A percentile compares a stretch with the other conserved stretches of the same genome.
phyloP scores from a whole-genome alignment of 208 protist genomes.

The Jaenimonas drosophilae region DNA sequence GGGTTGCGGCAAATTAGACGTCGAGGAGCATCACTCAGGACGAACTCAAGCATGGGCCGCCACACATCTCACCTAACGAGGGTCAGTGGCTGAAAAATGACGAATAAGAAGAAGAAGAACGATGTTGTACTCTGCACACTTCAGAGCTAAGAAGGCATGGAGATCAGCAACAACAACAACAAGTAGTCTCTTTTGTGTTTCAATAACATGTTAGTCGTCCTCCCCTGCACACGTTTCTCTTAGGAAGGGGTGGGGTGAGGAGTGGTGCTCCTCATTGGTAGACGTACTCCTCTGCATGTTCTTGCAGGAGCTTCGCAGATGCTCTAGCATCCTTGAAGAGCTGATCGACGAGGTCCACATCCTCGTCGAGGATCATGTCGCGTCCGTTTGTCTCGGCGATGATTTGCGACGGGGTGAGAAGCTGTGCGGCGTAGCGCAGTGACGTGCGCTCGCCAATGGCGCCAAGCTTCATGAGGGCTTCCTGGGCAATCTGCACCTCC shows the following conservation, averaged over 20 bases:
- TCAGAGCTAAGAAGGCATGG: too few relatives aligned
- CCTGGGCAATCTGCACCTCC: slow-evolving; percentile 90
- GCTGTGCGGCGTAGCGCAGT: slow-evolving; percentile 96
- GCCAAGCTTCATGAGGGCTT: slow-evolving; percentile 85
- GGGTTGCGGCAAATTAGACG: slow-evolving; percentile 56
- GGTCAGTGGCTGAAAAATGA: too few relatives aligned
- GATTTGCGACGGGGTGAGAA: slow-evolving; percentile 96
- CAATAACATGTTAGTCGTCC: too few relatives aligned
- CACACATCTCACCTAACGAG: too few relatives aligned
- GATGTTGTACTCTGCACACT: too few relatives aligned
- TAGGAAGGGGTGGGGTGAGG: too few relatives aligned
- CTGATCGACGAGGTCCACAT: slow-evolving; percentile 90
- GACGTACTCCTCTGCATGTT: slow-evolving; percentile 85
- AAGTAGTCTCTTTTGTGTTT: too few relatives aligned
- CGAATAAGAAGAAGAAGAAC: too few relatives aligned
- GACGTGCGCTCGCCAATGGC: slow-evolving; percentile 91
- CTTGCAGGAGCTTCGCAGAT: slow-evolving; percentile 84
- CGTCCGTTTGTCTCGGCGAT: slow-evolving; percentile 92
- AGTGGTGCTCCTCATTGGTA: slow-evolving; percentile 76
- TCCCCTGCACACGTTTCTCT: too few relatives aligned
- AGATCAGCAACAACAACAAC: too few relatives aligned
- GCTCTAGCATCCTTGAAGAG: slow-evolving; percentile 98
- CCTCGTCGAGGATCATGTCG: slow-evolving; percentile 86
- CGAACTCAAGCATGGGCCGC: slow-evolving; percentile 30
- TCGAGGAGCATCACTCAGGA: slow-evolving; percentile 10